Base-by-base conservation (phyloP, 768 basidiomycete species). In the Termitomyces sp. region DNA sequence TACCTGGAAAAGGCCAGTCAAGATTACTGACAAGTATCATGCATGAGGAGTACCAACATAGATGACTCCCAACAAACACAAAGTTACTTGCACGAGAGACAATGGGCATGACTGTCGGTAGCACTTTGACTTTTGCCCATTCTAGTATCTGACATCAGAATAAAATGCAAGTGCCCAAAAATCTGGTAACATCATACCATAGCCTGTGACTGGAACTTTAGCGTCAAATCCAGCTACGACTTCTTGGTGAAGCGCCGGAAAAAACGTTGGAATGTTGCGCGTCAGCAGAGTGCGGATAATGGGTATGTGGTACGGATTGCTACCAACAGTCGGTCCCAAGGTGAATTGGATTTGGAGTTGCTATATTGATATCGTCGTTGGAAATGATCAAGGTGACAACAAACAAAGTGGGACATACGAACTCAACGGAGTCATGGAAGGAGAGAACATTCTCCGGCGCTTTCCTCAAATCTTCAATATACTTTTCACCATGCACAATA, bases 71-170 rank as follows among this genome's bases (percentile, higher is more conserved):
- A 13, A 76, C 71, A 30, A 76, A 72, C 18, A 73, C 48, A 2
- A 73, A 63, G 48, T 74, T 74, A 53, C 66, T 73, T 3, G 68
- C 61, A 4, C 72, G 69, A n/a, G 71, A 68, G n/a, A 74, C 66
- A 34, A 75, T 63, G 3, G 60, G 58, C 55, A 68, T 66, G 12
- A 73, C 56, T 0, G 66, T 61, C 12, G 61, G 34, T 6, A 69
- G 50, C 0, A 63, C 68, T 18, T 61, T 60, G 15, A 71, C 47
- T 9, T 62, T 64, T 1, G 55, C 54, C 73, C 72, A 73, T 18
- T 60, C 69, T 70, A 37, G 13, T 5, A 16, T 16, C n/a, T 4
- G n/a, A 39, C 37, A 1, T 49, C 39, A 51, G 37, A 13, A 42
- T 0, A 11, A 2, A 18, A 4, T 15, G 4, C 13, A 16, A 16